A percentile compares a stretch with the other conserved stretches of the same genome.
Conservation (phyloP, 192 early-diverging fungal genomes). For the Gamsiella multidivaricata region DNA sequence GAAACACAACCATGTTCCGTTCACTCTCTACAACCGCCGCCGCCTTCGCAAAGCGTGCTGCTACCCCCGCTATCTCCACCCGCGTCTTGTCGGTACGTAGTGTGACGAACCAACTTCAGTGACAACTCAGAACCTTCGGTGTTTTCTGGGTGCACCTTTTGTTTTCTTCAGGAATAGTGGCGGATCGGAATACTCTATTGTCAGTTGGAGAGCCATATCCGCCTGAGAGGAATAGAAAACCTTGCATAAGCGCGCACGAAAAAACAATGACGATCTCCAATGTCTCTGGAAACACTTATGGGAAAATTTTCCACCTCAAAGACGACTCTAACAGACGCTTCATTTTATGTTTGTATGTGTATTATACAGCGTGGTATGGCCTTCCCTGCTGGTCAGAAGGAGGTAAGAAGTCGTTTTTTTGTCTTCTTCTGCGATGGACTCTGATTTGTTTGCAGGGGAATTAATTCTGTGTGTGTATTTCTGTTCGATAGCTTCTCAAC, state of each 20-base stretch:
- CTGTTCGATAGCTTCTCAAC: slow-evolving; percentile 72
- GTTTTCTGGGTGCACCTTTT: no score
- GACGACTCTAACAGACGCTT: not conserved
- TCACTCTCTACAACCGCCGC: slow-evolving; percentile 52
- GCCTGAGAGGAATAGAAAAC: no score
- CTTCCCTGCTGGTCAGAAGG: slow-evolving; percentile 65
- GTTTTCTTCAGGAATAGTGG: no score
- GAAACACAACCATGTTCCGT: slow-evolving; percentile 61
- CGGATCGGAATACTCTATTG: no score
- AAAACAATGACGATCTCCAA: no score
- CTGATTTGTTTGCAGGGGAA: no score
- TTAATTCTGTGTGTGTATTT: no score
- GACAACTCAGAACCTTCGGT: not conserved
- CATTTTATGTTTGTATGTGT: not conserved
- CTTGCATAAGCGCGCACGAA: no score
- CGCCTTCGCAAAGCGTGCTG: slow-evolving; percentile 43
- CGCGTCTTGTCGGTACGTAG: slow-evolving; percentile 43
- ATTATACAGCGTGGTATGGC: slow-evolving; percentile 57
- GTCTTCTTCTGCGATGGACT: not conserved
- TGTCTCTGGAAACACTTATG: no score
- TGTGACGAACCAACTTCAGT: not conserved
- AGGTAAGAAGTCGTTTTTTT: slow-evolving; percentile 44
- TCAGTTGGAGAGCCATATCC: no score
- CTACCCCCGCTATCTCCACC: slow-evolving; percentile 42
- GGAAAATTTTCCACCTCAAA: not conserved